Percentiles rank a stretch among this genome's conserved stretches.
Evolutionary conservation across 345 rosid genomes (phyloP).

Genomic region (Lepidium aucheri): DNA sequence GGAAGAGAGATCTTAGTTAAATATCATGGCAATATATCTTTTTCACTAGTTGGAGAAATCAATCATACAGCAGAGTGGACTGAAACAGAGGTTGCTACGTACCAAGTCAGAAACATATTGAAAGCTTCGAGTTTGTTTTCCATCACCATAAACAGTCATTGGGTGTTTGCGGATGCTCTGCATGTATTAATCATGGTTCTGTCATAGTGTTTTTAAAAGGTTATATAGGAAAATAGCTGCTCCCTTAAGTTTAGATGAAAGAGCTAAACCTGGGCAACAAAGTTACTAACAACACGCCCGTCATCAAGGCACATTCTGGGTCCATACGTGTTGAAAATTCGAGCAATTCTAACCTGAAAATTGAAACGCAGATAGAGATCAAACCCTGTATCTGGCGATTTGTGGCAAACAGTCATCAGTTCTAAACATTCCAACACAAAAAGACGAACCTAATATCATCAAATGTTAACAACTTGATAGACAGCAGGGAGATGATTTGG

Average conservation of each 20-base stretch:
- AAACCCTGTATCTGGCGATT: neutral
- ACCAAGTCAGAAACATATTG: conserved; percentile 98
- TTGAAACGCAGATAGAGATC: neutral
- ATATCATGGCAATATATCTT: neutral
- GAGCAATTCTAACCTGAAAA: conserved; percentile 92
- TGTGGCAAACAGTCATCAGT: neutral
- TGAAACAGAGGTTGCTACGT: neutral
- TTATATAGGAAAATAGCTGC: neutral
- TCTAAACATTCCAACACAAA: neutral
- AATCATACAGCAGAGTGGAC: neutral
- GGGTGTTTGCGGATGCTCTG: conserved; percentile 86
- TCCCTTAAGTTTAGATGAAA: neutral
- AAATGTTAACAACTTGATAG: neutral
- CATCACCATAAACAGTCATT: conserved; percentile 95
- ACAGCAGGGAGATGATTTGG: neutral
- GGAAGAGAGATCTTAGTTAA: neutral
- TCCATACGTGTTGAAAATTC: conserved; percentile 95
- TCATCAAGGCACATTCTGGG: conserved; percentile 99
- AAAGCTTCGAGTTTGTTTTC: conserved; percentile 99
- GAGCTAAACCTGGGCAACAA: conserved; percentile 80
- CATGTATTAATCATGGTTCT: neutral
- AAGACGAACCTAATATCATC: neutral
- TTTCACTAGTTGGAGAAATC: neutral
- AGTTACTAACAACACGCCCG: conserved; percentile 99
- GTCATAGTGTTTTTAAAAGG: neutral